Conservation (phyloP, 257 asterid species). For the Primulina huaijiensis region DNA sequence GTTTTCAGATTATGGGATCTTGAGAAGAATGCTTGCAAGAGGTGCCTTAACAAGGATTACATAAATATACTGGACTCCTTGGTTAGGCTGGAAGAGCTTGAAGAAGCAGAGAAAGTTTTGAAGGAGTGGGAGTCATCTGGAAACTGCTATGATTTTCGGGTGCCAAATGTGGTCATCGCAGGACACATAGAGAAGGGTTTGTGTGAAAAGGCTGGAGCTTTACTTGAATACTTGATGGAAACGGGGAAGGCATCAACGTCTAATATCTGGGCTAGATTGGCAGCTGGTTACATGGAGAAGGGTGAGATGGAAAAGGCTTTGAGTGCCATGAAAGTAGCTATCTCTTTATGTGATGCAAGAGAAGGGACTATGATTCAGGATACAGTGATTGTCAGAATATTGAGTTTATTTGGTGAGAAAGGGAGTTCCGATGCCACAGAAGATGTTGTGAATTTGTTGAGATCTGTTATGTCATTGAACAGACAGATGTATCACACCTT, state of each 20-base stretch:
- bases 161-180: conserved; percentile 45
- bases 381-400: conserved; percentile 30
- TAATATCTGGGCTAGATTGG: conserved; percentile 53
- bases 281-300: conserved; percentile 54
- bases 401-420: conserved; percentile 43
- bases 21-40: conserved; percentile 47
- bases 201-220: conserved; percentile 55
- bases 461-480: conserved; percentile 26
- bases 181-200: conserved; percentile 50
- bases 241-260: conserved; percentile 41
- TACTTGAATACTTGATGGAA: conserved; percentile 41
- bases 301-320: conserved; percentile 46
- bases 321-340: conserved; percentile 45
- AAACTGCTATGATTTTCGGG: conserved; percentile 64
- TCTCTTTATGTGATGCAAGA: conserved; percentile 31
- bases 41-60: conserved; percentile 60
- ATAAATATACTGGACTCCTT: conserved; percentile 56
- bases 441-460: conserved; percentile 36
- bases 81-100: conserved; percentile 62
- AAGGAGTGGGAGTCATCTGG: conserved; percentile 74
- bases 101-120: conserved; percentile 58
- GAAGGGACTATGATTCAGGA: conserved; percentile 38
- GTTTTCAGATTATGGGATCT: conserved; percentile 63
- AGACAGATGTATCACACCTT: conserved; percentile 42
- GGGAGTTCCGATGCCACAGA: conserved; percentile 37